Conservation (phyloP, 2,329 filamentous ascomycete species). For the Zymoseptoria passerinii region DNA sequence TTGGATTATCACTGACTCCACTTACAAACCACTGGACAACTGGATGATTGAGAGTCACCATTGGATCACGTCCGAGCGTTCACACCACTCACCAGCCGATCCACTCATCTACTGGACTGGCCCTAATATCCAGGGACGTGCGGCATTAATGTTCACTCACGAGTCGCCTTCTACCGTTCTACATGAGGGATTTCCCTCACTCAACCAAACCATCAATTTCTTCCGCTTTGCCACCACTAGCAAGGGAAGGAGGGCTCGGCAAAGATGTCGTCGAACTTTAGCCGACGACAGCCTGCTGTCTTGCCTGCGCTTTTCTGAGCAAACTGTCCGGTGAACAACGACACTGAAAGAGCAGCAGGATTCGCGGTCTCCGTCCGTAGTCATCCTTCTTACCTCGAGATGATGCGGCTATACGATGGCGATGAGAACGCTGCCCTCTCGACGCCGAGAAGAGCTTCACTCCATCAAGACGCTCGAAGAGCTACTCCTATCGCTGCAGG, state of each 20-base stretch:
- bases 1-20: no score
- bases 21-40: no score
- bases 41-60: no score
- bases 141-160: no score
- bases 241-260: not conserved
- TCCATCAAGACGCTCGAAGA: not conserved
- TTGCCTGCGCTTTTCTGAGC: not conserved
- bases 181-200: no score
- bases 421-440: not conserved
- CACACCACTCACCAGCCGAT: no score
- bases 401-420: not conserved
- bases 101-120: no score
- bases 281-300: not conserved
- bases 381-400: not conserved
- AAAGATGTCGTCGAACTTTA: not conserved
- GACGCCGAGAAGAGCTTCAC: not conserved
- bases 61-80: no score
- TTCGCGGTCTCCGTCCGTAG: not conserved
- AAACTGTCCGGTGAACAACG: not conserved
- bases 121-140: no score
- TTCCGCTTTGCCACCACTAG: conserved; percentile 53
- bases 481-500: not conserved
- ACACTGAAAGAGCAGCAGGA: not conserved
- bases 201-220: no score
- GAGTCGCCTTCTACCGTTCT: no score